Percentiles rank a stretch among this genome's conserved stretches.
Evolutionary conservation across 768 basidiomycete species (phyloP).

Genomic region (Podaxis sp.): DNA sequence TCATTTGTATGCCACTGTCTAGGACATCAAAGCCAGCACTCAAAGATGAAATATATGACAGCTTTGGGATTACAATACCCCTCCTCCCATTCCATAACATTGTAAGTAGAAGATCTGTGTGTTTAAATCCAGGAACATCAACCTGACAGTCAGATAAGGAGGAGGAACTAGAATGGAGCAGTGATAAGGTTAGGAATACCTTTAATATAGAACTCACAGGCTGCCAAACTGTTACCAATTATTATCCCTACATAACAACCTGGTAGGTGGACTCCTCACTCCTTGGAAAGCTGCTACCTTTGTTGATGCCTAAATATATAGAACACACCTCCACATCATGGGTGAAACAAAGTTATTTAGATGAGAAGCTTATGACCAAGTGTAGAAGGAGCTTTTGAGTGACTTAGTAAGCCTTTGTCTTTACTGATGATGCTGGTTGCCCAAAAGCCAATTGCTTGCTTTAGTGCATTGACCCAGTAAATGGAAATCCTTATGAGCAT

Average conservation of each 20-base stretch:
- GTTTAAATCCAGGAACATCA: not conserved
- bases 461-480: not conserved
- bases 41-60: conserved; percentile 26
- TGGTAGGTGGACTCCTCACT: conserved; percentile 18
- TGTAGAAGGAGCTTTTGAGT: conserved; percentile 19
- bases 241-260: conserved; percentile 32
- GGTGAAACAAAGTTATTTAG: conserved; percentile 27
- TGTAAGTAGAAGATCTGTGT: conserved; percentile 8
- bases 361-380: conserved; percentile 22
- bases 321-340: conserved; percentile 29
- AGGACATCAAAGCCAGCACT: conserved; percentile 6
- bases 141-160: conserved; percentile 3
- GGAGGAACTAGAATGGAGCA: conserved; percentile 14
- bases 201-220: conserved; percentile 13
- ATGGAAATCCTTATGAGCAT: not conserved
- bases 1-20: not conserved
- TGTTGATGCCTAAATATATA: conserved; percentile 9
- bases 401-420: conserved; percentile 16
- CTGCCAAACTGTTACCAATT: conserved; percentile 14
- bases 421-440: not conserved
- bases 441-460: conserved; percentile 1
- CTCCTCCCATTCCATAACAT: conserved; percentile 29
- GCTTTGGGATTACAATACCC: conserved; percentile 28
- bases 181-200: not conserved
- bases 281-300: not conserved